Evolutionary conservation across 345 rosid species (phyloP).

Genomic region (Populus euphratica): DNA sequence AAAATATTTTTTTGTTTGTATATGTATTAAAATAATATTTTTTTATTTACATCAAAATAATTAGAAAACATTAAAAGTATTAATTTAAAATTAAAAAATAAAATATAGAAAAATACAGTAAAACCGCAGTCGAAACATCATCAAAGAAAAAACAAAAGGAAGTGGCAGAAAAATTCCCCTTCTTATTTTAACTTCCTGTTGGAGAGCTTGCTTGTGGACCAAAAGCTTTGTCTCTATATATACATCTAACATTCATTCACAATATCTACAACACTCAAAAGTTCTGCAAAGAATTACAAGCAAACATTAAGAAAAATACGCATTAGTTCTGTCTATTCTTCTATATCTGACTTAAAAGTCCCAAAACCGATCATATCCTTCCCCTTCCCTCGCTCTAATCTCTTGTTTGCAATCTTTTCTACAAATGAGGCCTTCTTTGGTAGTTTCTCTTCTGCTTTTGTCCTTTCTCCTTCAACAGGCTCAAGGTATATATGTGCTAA

Average conservation of each 20-base stretch:
- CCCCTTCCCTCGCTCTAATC: not conserved
- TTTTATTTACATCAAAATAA: too few relatives aligned
- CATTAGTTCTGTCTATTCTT: not conserved
- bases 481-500: conserved; percentile 12
- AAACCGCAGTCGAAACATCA: not conserved
- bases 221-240: not conserved
- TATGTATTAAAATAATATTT: too few relatives aligned
- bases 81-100: too few relatives aligned
- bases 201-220: not conserved
- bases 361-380: not conserved
- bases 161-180: conserved; percentile 15
- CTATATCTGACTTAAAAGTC: not conserved
- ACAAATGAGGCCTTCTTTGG: conserved; percentile 14
- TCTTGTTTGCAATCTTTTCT: not conserved
- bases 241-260: not conserved
- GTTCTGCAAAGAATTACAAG: not conserved
- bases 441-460: conserved; percentile 9
- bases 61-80: too few relatives aligned
- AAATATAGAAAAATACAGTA: not conserved
- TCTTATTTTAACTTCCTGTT: not conserved
- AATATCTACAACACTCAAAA: not conserved
- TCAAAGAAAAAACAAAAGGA: conserved; percentile 16
- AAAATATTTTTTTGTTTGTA: too few relatives aligned
- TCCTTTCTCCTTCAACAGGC: not conserved
- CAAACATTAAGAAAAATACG: not conserved